A percentile compares a stretch with the other conserved stretches of the same genome.
Conservation (phyloP, 805 yeast genomes). For the Lachancea nothofagi region DNA sequence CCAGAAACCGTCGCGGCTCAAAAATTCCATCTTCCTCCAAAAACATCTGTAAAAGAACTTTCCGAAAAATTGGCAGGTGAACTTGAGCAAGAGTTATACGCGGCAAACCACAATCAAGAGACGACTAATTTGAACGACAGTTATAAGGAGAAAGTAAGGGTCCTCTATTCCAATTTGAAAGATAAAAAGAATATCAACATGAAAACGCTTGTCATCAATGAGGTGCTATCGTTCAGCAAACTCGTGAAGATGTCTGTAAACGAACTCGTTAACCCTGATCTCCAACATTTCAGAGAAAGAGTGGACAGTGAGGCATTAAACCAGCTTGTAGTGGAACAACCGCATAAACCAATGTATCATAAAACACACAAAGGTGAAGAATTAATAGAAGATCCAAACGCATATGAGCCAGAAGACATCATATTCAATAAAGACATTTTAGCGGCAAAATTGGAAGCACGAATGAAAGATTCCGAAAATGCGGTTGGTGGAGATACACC, state of each 20-base stretch:
- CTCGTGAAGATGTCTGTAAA: conserved; percentile 63
- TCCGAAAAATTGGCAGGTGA: conserved; percentile 44
- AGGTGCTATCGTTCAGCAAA: conserved; percentile 48
- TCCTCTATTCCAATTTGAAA: conserved; percentile 54
- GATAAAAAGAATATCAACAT: conserved; percentile 52
- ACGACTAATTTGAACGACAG: conserved; percentile 19
- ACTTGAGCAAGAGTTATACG: conserved; percentile 47
- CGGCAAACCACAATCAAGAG: conserved; percentile 32
- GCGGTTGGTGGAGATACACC: background rate
- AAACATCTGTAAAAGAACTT: conserved; percentile 32
- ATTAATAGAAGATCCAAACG: conserved; percentile 53
- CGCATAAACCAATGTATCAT: conserved; percentile 58
- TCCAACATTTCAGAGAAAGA: conserved; percentile 61
- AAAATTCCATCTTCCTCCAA: conserved; percentile 26
- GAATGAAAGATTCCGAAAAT: background rate
- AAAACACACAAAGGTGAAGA: conserved; percentile 89
- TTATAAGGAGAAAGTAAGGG: conserved; percentile 66
- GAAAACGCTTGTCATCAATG: conserved; percentile 51
- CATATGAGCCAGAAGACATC: conserved; percentile 23
- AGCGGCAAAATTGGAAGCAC: conserved; percentile 3
- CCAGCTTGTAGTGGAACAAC: conserved; percentile 59
- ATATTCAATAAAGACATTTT: conserved; percentile 28
- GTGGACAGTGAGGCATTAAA: conserved; percentile 65
- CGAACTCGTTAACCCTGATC: conserved; percentile 73
- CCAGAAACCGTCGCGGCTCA: conserved; percentile 21